These are phyloP conservation scores for Trypanosoma grayi DNA, from an alignment of 208 protist genomes.

Conservation along the genomic window DNA sequence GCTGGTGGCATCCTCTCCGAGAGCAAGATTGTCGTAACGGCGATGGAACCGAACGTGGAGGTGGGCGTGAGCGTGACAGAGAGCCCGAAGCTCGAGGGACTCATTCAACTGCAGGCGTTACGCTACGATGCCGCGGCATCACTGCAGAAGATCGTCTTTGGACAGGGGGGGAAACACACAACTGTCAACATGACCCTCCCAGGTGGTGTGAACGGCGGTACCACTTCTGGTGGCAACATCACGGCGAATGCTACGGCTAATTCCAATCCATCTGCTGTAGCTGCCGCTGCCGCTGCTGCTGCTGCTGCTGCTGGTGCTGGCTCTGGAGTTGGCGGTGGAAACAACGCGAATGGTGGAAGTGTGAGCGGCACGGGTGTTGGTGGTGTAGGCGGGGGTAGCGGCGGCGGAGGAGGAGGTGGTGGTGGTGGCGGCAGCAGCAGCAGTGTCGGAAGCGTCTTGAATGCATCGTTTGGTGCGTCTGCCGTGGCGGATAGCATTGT, in stretches of 20 bases:
- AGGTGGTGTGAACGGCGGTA: not conserved
- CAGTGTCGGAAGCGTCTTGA: not conserved
- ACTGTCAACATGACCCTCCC: not conserved
- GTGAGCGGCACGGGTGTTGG: not conserved
- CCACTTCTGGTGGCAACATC: not conserved
- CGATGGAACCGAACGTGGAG: slow-evolving; percentile 59
- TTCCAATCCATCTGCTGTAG: not conserved
- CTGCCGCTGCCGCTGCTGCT: not conserved
- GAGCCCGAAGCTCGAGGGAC: slow-evolving; percentile 61
- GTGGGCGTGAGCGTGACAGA: slow-evolving; percentile 42
- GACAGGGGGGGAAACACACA: slow-evolving; percentile 16
- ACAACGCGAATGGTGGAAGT: not conserved
- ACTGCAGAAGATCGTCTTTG: slow-evolving; percentile 50
- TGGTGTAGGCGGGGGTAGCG: not conserved
- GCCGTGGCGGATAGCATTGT: not conserved
- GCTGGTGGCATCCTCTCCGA: slow-evolving; percentile 51
- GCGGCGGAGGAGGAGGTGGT: not conserved
- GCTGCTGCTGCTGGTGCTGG: slow-evolving; percentile 9
- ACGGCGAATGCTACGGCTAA: not conserved
- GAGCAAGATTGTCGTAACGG: slow-evolving; percentile 55
- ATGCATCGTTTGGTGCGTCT: not conserved
- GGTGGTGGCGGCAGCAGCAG: not conserved
- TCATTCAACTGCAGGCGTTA: slow-evolving; percentile 72
- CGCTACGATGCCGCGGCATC: slow-evolving; percentile 73
- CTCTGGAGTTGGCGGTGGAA: not conserved